Evolutionary conservation across 2,329 filamentous ascomycete species (phyloP).

Genomic region (Fusarium sp.): DNA sequence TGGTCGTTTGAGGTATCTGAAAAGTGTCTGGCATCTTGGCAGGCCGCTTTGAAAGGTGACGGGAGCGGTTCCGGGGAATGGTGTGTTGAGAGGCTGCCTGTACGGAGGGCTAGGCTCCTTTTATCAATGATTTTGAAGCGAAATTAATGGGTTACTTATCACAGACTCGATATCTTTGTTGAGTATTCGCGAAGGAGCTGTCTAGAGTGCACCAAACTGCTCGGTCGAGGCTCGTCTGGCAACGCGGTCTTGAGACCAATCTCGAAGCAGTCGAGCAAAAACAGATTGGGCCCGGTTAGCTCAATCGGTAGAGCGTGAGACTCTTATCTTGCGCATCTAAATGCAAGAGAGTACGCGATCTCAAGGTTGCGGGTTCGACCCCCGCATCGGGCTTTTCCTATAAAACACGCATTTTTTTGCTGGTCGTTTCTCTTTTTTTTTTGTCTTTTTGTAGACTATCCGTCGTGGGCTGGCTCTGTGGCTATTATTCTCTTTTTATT

Average conservation of each 20-base stretch:
- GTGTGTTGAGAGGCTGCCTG: neutral
- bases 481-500: too few relatives aligned
- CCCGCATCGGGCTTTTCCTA: slow-evolving; percentile 51
- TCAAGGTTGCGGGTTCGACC: slow-evolving; percentile 68
- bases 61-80: neutral
- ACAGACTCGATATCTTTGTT: neutral
- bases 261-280: neutral
- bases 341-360: slow-evolving; percentile 45
- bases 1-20: neutral
- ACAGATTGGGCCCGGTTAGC: slow-evolving; percentile 35
- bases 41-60: neutral
- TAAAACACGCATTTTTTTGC: neutral
- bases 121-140: neutral
- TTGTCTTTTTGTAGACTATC: too few relatives aligned
- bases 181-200: neutral
- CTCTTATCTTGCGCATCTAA: slow-evolving; percentile 56
- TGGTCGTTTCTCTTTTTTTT: neutral
- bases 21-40: neutral
- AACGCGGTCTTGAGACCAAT: neutral
- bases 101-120: neutral
- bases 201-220: neutral
- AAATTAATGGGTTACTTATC: neutral
- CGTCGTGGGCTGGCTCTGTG: too few relatives aligned
- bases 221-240: neutral
- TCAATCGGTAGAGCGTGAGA: slow-evolving; percentile 70